Percentiles rank a stretch among this genome's conserved stretches.
Conservation (phyloP, 164 flowering plant species). For the Echeveria elegans region DNA sequence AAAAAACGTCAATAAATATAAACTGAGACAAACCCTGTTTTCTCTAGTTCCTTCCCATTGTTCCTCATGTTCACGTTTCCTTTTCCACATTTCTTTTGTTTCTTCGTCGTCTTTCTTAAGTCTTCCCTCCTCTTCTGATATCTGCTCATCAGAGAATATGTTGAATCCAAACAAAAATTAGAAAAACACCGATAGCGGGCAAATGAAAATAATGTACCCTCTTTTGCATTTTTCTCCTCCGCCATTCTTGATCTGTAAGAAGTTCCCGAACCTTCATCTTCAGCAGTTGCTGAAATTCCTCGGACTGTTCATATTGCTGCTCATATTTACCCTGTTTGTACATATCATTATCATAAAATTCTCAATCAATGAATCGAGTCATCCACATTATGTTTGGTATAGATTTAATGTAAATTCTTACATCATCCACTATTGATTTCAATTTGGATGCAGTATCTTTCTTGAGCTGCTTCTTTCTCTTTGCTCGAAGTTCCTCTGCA, state of each 20-base stretch:
- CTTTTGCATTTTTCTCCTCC: constrained; percentile 95
- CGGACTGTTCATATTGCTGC: constrained; percentile 67
- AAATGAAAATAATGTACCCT: constrained; percentile 42
- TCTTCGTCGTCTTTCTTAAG: constrained; percentile 97
- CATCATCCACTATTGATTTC: constrained; percentile 93
- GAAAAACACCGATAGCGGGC: not conserved
- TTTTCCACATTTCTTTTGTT: constrained; percentile 93
- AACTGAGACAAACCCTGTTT: constrained; percentile 51
- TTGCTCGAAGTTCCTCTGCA: constrained; percentile 84
- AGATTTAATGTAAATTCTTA: constrained; percentile 15
- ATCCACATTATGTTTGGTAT: not conserved
- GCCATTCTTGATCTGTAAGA: constrained; percentile 96
- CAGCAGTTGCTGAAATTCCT: constrained; percentile 75
- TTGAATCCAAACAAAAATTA: not conserved
- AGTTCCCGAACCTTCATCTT: constrained; percentile 76
- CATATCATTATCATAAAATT: not conserved
- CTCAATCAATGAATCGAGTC: not conserved
- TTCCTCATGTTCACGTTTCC: constrained; percentile 96
- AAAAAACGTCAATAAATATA: not conserved
- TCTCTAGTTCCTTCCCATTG: constrained; percentile 99
- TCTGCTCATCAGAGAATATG: constrained; percentile 27
- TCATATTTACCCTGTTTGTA: constrained; percentile 72
- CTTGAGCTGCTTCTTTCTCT: constrained; percentile 88
- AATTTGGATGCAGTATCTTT: constrained; percentile 87
- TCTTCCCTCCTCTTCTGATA: constrained; percentile 97